Base-by-base conservation (phyloP, 129 eudicot species). In the Helichrysum umbraculigerum region DNA sequence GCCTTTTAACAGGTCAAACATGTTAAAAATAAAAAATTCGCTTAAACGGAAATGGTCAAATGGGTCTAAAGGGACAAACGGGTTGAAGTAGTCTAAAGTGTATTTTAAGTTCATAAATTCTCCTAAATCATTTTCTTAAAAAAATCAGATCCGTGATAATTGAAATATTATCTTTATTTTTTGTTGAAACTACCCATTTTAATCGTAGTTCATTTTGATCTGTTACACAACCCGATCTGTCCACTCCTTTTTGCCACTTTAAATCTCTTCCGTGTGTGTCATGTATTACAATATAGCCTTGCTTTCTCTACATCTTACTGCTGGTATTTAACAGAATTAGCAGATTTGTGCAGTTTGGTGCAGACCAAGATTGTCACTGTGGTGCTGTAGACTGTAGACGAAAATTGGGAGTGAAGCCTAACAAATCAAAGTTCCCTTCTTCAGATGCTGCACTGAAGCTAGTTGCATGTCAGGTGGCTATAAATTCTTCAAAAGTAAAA, bases 331-430 rank as follows among this genome's bases (percentile, higher is more conserved):
- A 86, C 78, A 78, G 57, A 79, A 75, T 10, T 82, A 75, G 96
- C 96, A 95, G 99, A 92, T 95, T 95, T 91, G 99, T 95, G 84
- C 99, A 95, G 72, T 95, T 95, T 95, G 99, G 99, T 76, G 99
- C 99, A 81, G 99, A 95, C 87, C 97, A 95, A 81, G 92, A 91
- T 78, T 95, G 99, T 83, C 87, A 87, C 73, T 95, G 99, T 86
- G 97, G 95, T 79, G 97, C 99, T 78, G 78, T 64, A 73, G 88
- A 87, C 73, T 95, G 99, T 79, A 90, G 96, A 83, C 87, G 78
- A 66, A 95, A 95, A 87, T 87, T 95, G 61, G 99, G 99, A 61
- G 97, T 88, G 74, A 95, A 91, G 71, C 88, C 97, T 71, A 94
- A 76, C 83, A 94, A 91, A 76, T 81, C 80, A 51, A 94, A 91